Evolutionary conservation across 139 green algal species (phyloP), one percentile per base, ranked within the genome.

Genomic region (Eudorina sp.): DNA sequence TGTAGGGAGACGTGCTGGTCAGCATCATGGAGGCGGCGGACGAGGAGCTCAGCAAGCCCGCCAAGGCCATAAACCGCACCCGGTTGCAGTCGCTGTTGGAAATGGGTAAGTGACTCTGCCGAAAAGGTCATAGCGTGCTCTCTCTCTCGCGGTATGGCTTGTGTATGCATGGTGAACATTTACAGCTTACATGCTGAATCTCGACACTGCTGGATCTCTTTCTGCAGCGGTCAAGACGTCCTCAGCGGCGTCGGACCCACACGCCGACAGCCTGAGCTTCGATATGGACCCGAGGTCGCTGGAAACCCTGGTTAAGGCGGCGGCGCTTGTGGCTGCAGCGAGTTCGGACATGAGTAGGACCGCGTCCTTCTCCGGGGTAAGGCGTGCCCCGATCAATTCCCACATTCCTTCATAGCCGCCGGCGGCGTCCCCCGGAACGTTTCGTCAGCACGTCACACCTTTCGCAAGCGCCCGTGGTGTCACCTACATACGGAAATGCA

Each of bases 81-180:
- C 95, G 95, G 48, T 91, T 99, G 85, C 96, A 99, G 89, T 92
- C 90, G n/a, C 91, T 99, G 64, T 80, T 99, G 55, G 96, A 98
- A 53, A 83, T 96, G 60, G 92, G 90, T 89, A 40, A 64, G 60
- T 41, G 8, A 21, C n/a, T n/a, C n/a, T n/a, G n/a, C n/a, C n/a
- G n/a, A n/a, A n/a, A n/a, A n/a, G n/a, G n/a, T n/a, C n/a, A n/a
- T n/a, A n/a, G n/a, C n/a, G n/a, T n/a, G n/a, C n/a, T n/a, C n/a
- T n/a, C n/a, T n/a, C n/a, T n/a, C n/a, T n/a, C n/a, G n/a, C n/a
- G n/a, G n/a, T n/a, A n/a, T n/a, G n/a, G n/a, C n/a, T n/a, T n/a
- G n/a, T n/a, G n/a, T n/a, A n/a, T n/a, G n/a, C n/a, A n/a, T n/a
- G n/a, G n/a, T n/a, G n/a, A n/a, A n/a, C n/a, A n/a, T n/a, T n/a